phyloP scores from a whole-genome alignment of 345 rosid genomes.

The Orychophragmus violaceus region DNA sequence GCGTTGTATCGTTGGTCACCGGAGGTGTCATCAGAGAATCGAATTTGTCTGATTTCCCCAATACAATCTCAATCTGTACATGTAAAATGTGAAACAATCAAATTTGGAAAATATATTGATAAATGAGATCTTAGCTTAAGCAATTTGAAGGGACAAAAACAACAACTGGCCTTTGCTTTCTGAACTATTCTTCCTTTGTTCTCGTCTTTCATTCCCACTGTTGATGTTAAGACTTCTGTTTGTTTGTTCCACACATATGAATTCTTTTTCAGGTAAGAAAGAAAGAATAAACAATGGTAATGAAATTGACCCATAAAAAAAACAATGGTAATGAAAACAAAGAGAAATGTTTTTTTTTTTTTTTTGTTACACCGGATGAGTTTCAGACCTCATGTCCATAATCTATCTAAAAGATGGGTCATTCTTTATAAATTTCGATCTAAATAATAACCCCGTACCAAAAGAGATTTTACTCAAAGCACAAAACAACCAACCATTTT shows the following conservation, averaged over 20 bases:
- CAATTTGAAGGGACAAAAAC: neutral
- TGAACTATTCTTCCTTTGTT: slow-evolving; percentile 64
- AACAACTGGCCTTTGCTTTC: slow-evolving; percentile 60
- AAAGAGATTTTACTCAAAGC: too few relatives aligned
- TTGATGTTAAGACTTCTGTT: slow-evolving; percentile 71
- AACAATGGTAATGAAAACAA: too few relatives aligned
- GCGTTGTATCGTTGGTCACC: neutral
- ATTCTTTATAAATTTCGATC: too few relatives aligned
- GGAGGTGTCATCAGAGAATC: slow-evolving; percentile 27
- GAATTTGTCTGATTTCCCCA: slow-evolving; percentile 58
- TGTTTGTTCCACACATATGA: neutral
- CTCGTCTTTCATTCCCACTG: slow-evolving; percentile 71
- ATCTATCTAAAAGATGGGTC: too few relatives aligned
- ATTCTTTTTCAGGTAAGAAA: neutral
- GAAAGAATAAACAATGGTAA: neutral
- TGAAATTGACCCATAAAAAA: neutral
- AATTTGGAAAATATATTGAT: neutral
- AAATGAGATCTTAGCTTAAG: neutral
- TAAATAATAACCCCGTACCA: too few relatives aligned
- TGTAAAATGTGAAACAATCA: neutral
- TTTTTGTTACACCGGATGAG: too few relatives aligned
- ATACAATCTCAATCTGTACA: slow-evolving; percentile 53
- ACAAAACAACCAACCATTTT: too few relatives aligned
- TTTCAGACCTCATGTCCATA: too few relatives aligned
- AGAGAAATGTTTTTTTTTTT: too few relatives aligned